Evolutionary conservation across 2,329 filamentous ascomycete species (phyloP).

Genomic region (Whalleya microplaca): DNA sequence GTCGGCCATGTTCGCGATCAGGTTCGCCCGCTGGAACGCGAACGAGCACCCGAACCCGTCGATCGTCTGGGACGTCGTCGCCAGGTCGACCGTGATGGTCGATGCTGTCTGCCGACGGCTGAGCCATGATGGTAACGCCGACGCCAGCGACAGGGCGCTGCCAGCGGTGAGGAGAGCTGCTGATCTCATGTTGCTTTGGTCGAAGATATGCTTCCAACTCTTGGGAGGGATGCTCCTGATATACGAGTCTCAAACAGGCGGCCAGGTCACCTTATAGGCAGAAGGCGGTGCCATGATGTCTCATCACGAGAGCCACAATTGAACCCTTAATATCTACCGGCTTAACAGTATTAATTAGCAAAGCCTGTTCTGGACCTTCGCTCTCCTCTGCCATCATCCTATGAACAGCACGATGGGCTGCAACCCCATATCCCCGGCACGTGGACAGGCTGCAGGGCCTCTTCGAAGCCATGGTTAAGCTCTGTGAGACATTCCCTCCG

Average conservation of each 20-base stretch:
- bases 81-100: constrained; percentile 44
- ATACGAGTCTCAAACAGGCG: not conserved
- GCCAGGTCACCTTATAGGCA: constrained; percentile 12
- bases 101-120: constrained; percentile 29
- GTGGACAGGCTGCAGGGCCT: constrained; percentile 15
- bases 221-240: not conserved
- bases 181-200: constrained; percentile 24
- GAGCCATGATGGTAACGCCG: constrained; percentile 30
- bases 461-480: constrained; percentile 22
- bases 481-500: constrained; percentile 29
- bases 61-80: constrained; percentile 49
- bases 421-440: constrained; percentile 10
- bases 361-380: constrained; percentile 22
- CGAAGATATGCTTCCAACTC: not conserved
- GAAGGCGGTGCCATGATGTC: not conserved
- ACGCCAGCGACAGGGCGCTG: constrained; percentile 23
- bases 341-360: constrained; percentile 16
- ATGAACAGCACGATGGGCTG: constrained; percentile 9
- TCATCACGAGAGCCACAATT: not conserved
- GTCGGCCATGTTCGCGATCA: constrained; percentile 44
- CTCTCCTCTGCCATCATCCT: constrained; percentile 16
- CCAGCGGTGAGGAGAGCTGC: constrained; percentile 16
- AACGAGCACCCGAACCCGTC: constrained; percentile 50
- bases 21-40: constrained; percentile 50
- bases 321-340: constrained; percentile 13